Evolutionary conservation across 2,329 filamentous ascomycete species (phyloP).

Genomic region (Aspergillus sp.): DNA sequence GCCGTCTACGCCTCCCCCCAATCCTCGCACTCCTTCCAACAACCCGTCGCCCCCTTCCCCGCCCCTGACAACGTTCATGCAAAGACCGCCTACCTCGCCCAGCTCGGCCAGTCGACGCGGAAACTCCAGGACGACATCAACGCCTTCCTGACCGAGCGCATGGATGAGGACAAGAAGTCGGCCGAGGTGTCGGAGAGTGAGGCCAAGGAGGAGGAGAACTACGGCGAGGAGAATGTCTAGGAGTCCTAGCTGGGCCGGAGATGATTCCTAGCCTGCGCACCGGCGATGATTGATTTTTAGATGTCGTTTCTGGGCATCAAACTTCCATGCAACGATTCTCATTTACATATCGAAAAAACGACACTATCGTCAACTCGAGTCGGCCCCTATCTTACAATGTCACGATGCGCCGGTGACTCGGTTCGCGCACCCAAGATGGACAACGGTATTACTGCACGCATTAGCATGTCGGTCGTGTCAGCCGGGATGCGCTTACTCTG

Average conservation of each 20-base stretch:
- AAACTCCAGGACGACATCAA: constrained; percentile 51
- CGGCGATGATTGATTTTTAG: too few species aligned
- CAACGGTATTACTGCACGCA: constrained; percentile 45
- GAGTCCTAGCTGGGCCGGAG: constrained; percentile 42
- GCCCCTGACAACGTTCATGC: constrained; percentile 18
- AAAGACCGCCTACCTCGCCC: constrained; percentile 46
- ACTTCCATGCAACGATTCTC: too few species aligned
- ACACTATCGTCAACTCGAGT: not conserved
- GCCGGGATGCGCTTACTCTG: constrained; percentile 51
- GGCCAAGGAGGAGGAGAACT: constrained; percentile 50
- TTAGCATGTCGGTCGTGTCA: constrained; percentile 9
- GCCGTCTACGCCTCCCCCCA: constrained; percentile 23
- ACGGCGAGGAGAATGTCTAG: constrained; percentile 70
- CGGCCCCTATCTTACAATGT: constrained; percentile 9
- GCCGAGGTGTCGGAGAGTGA: constrained; percentile 30
- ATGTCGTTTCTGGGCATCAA: too few species aligned
- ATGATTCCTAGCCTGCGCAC: constrained; percentile 31
- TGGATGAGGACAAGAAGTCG: constrained; percentile 50
- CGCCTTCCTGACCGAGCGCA: constrained; percentile 49
- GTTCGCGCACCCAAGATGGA: constrained; percentile 70
- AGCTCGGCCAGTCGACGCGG: constrained; percentile 41
- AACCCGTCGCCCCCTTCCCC: constrained; percentile 16
- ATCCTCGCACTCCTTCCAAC: constrained; percentile 22
- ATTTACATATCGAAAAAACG: not conserved
- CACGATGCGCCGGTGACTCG: constrained; percentile 23